phyloP scores from a whole-genome alignment of 2,329 filamentous ascomycete species.

The Pseudogymnoascus sp. region DNA sequence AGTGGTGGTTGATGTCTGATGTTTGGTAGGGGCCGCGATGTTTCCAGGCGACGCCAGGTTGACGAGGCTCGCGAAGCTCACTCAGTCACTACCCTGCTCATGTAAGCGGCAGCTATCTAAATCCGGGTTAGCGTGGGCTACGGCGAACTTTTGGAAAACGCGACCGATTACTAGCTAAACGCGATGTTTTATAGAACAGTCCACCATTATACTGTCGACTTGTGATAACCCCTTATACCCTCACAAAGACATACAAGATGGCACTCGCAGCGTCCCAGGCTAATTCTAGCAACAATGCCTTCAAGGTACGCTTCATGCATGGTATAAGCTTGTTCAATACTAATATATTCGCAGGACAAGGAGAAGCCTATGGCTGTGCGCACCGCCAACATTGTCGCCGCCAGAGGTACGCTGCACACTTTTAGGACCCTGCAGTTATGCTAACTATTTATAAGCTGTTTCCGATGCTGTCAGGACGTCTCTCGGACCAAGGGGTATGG shows the following conservation, averaged over 20 bases:
- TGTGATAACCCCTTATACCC: slow-evolving; percentile 16
- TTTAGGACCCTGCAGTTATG: slow-evolving; percentile 15
- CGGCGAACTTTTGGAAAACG: slow-evolving; percentile 18
- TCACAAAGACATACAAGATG: slow-evolving; percentile 35
- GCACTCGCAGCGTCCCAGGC: slow-evolving; percentile 30
- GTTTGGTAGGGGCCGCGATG: slow-evolving; percentile 4
- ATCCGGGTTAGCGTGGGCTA: slow-evolving; percentile 16
- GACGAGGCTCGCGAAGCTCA: slow-evolving; percentile 11
- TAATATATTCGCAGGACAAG: slow-evolving; percentile 55
- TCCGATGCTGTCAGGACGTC: slow-evolving; percentile 97
- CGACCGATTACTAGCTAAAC: slow-evolving; percentile 18
- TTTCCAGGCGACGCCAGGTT: slow-evolving; percentile 6
- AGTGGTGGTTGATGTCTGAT: slow-evolving; percentile 7
- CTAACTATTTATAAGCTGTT: slow-evolving; percentile 56
- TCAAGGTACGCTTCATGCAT: slow-evolving; percentile 45
- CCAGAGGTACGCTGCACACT: slow-evolving; percentile 60
- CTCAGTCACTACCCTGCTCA: slow-evolving; percentile 3
- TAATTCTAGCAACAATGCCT: slow-evolving; percentile 54
- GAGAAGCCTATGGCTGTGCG: slow-evolving; percentile 98
- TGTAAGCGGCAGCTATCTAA: slow-evolving; percentile 14
- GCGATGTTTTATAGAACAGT: slow-evolving; percentile 18
- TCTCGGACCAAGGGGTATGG: slow-evolving; percentile 79
- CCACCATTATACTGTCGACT: slow-evolving; percentile 12
- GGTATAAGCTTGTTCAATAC: slow-evolving; percentile 18
- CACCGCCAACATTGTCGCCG: slow-evolving; percentile 92